These are phyloP conservation scores for Ceratocystis albifundus DNA, from an alignment of 2,329 filamentous ascomycete genomes.

Conservation along the genomic window DNA sequence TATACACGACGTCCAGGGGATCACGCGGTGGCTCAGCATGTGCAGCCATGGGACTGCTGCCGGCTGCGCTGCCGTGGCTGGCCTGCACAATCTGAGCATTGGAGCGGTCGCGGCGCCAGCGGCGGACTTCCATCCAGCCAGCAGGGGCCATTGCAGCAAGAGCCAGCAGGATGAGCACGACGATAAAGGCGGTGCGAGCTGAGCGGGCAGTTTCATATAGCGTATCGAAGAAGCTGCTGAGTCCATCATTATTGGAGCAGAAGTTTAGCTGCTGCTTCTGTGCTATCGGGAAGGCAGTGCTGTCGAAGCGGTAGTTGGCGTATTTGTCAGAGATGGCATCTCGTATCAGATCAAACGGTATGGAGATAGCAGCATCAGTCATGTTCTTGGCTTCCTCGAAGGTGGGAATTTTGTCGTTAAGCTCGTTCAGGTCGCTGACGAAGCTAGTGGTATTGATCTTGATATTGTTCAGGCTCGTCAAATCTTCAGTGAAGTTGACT, in stretches of 20 bases:
- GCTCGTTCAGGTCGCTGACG: slow-evolving; percentile 53
- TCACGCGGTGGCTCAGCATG: slow-evolving; percentile 38
- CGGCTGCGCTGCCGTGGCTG: background rate
- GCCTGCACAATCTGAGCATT: slow-evolving; percentile 52
- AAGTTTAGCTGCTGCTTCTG: slow-evolving; percentile 73
- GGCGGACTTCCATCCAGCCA: slow-evolving; percentile 66
- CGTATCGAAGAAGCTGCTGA: slow-evolving; percentile 71
- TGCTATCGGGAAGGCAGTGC: slow-evolving; percentile 67
- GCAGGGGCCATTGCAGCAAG: slow-evolving; percentile 64
- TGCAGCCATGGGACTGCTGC: background rate
- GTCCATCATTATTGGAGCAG: slow-evolving; percentile 72
- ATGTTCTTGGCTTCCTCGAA: slow-evolving; percentile 77
- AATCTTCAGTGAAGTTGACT: slow-evolving; percentile 53
- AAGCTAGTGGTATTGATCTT: slow-evolving; percentile 56
- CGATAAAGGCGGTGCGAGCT: slow-evolving; percentile 64
- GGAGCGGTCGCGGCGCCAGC: slow-evolving; percentile 62
- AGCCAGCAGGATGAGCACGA: slow-evolving; percentile 59
- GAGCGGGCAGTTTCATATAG: slow-evolving; percentile 55
- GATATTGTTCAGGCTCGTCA: slow-evolving; percentile 58
- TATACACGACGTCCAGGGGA: slow-evolving; percentile 77
- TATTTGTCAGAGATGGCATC: slow-evolving; percentile 58
- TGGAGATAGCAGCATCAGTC: slow-evolving; percentile 59
- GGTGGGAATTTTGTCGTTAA: slow-evolving; percentile 69
- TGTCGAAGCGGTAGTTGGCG: slow-evolving; percentile 65
- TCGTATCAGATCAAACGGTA: slow-evolving; percentile 74